phyloP scores from a whole-genome alignment of 202 grass and related monocot genomes.

The Bolboschoenoplectus hybrid region DNA sequence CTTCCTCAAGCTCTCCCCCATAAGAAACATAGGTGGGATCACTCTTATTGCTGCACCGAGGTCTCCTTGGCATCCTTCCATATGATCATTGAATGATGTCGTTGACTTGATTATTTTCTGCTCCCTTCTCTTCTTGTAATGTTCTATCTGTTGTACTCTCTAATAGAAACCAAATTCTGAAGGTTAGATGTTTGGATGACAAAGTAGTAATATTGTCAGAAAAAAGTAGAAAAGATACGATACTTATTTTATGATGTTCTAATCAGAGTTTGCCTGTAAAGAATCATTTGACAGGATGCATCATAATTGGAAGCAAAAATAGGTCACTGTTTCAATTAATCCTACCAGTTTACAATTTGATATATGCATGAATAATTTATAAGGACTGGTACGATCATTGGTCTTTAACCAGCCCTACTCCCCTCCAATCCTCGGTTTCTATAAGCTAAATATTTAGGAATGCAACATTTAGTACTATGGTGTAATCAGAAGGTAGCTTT shows the following conservation, averaged over 20 bases:
- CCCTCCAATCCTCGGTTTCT: no score
- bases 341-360: no score
- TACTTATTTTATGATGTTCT: neutral
- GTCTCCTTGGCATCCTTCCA: slow-evolving; percentile 8
- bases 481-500: neutral
- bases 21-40: slow-evolving; percentile 9
- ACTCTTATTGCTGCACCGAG: neutral
- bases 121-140: slow-evolving; percentile 12
- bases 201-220: neutral
- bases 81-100: neutral
- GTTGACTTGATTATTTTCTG: neutral
- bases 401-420: no score
- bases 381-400: no score
- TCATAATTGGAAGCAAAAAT: no score
- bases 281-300: neutral
- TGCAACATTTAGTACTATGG: no score
- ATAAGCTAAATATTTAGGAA: neutral
- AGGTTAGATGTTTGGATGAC: neutral
- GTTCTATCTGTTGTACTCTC: neutral
- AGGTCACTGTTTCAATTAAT: no score
- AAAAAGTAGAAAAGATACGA: neutral
- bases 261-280: neutral
- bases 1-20: neutral
- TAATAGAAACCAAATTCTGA: neutral
- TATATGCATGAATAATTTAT: no score